phyloP scores from a whole-genome alignment of 2,329 filamentous ascomycete species.

The Blastomyces gilchristii region DNA sequence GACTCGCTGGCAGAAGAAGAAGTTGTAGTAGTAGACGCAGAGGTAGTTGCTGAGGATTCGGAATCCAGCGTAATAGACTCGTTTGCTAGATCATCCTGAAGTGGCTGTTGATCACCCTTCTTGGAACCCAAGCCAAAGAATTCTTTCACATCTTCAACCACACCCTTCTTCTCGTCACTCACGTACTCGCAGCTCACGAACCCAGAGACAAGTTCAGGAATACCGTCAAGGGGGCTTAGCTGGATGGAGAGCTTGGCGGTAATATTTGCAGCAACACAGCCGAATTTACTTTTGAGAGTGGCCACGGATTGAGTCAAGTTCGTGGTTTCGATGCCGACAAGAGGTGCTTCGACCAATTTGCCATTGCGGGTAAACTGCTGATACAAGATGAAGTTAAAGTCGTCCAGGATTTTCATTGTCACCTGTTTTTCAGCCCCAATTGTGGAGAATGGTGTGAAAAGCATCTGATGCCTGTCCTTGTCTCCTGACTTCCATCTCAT shows the following conservation, averaged over 20 bases:
- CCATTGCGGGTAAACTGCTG: conserved; percentile 52
- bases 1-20: conserved; percentile 36
- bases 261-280: conserved; percentile 66
- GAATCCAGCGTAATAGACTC: conserved; percentile 39
- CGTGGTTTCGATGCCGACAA: conserved; percentile 59
- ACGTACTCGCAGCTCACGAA: conserved; percentile 78
- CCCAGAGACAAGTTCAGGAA: conserved; percentile 68
- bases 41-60: conserved; percentile 37
- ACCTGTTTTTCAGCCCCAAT: conserved; percentile 74
- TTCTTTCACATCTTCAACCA: conserved; percentile 92
- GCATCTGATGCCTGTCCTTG: conserved; percentile 65
- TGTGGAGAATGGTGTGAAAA: conserved; percentile 69
- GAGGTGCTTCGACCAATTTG: conserved; percentile 45
- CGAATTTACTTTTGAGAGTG: conserved; percentile 65
- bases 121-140: conserved; percentile 89
- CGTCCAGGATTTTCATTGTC: conserved; percentile 68
- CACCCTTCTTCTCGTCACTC: conserved; percentile 57
- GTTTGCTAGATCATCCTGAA: conserved; percentile 50
- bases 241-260: conserved; percentile 69
- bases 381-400: conserved; percentile 71
- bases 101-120: conserved; percentile 66
- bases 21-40: conserved; percentile 24
- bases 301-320: conserved; percentile 81
- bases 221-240: conserved; percentile 61
- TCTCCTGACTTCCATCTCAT: conserved; percentile 65